A percentile compares a stretch with the other conserved stretches of the same genome.
Evolutionary conservation across 345 rosid genomes (phyloP).

Genomic region (Excoecaria cochinchinensis): DNA sequence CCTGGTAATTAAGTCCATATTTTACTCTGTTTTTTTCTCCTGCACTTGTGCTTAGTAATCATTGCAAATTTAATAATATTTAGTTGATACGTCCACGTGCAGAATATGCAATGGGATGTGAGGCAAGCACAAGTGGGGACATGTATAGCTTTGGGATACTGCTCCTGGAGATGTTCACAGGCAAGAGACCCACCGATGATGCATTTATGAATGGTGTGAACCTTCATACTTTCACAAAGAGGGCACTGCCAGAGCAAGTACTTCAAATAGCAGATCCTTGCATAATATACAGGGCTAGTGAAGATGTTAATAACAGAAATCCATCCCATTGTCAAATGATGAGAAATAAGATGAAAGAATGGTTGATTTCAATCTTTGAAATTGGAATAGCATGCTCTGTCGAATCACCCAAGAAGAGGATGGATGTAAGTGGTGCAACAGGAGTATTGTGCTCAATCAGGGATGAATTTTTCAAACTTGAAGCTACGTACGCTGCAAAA

Average conservation of each 20-base stretch:
- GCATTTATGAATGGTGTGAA: background rate
- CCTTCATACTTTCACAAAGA: background rate
- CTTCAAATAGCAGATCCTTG: background rate
- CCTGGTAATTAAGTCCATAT: conserved; percentile 27
- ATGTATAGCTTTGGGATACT: conserved; percentile 6
- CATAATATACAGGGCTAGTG: conserved; percentile 16
- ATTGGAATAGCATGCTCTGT: conserved; percentile 18
- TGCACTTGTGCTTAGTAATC: background rate
- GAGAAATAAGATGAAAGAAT: too few relatives aligned
- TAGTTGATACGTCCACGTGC: background rate
- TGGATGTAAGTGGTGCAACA: conserved; percentile 20
- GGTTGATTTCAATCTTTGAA: too few relatives aligned
- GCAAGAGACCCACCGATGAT: background rate
- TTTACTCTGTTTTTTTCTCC: background rate
- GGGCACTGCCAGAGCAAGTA: conserved; percentile 1
- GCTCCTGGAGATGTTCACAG: background rate
- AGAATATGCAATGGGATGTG: background rate
- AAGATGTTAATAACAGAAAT: too few relatives aligned
- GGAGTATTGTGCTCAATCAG: conserved; percentile 24
- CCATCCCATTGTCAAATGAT: too few relatives aligned
- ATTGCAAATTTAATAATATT: background rate
- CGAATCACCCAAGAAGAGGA: conserved; percentile 20
- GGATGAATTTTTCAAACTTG: background rate
- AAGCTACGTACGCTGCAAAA: conserved; percentile 7
- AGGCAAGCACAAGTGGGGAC: background rate